These are phyloP conservation scores for Amborella trichopoda DNA, from an alignment of 164 flowering plant genomes.

Conservation along the genomic window DNA sequence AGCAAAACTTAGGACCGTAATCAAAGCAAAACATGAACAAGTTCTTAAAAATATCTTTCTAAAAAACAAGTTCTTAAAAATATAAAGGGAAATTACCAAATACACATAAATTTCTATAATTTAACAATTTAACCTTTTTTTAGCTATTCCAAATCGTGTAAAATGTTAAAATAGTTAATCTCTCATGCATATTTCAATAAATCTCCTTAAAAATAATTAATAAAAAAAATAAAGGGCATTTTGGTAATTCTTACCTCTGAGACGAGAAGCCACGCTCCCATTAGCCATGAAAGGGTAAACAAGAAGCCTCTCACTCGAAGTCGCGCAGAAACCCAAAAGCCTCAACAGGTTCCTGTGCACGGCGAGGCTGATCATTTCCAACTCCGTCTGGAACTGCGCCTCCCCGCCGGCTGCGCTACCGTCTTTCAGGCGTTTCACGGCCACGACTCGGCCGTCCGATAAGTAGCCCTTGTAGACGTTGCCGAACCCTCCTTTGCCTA, in stretches of 20 bases:
- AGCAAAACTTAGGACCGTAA: no score
- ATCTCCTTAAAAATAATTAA: neutral
- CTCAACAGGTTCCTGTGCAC: slow-evolving; percentile 78
- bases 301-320: slow-evolving; percentile 56
- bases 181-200: no score
- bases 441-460: slow-evolving; percentile 60
- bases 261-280: slow-evolving; percentile 83
- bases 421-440: slow-evolving; percentile 79
- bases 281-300: slow-evolving; percentile 92
- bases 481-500: slow-evolving; percentile 91
- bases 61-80: no score
- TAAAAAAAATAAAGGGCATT: neutral
- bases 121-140: no score
- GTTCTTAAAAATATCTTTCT: no score
- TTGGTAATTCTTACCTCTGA: slow-evolving; percentile 73
- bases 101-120: no score
- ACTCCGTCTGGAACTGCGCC: slow-evolving; percentile 64
- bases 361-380: slow-evolving; percentile 90
- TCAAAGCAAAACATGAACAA: no score
- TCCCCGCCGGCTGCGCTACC: slow-evolving; percentile 47
- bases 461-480: slow-evolving; percentile 77
- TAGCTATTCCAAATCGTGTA: neutral
- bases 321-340: slow-evolving; percentile 68
- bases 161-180: neutral
- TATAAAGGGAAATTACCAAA: no score